Evolutionary conservation across 2,329 filamentous ascomycete genomes (phyloP).

Genomic region (Claviceps paspali): DNA sequence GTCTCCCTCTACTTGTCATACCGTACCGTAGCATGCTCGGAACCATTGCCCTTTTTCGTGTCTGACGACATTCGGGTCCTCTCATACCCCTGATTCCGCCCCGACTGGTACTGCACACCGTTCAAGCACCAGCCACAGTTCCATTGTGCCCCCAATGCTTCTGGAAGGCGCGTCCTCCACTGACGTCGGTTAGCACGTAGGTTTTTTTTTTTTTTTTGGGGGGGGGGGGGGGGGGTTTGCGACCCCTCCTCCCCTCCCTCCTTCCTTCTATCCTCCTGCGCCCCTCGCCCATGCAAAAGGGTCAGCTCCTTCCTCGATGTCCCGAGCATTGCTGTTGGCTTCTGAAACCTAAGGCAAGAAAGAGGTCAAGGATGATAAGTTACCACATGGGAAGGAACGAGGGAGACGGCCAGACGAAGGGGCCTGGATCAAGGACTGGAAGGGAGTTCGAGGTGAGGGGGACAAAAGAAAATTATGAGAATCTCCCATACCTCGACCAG

Average conservation of each 20-base stretch:
- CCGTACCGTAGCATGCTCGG: not conserved
- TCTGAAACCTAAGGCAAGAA: too few relatives aligned
- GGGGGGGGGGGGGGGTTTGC: too few relatives aligned
- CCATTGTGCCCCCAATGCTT: constrained; percentile 8
- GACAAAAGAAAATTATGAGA: too few relatives aligned
- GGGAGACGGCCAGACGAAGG: too few relatives aligned
- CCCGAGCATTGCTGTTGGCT: too few relatives aligned
- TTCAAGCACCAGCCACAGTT: constrained; percentile 7
- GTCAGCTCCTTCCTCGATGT: constrained; percentile 5
- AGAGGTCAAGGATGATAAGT: too few relatives aligned
- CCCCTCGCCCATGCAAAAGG: not conserved
- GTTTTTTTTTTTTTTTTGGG: too few relatives aligned
- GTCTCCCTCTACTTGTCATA: constrained; percentile 1
- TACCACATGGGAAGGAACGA: too few relatives aligned
- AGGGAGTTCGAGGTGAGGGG: too few relatives aligned
- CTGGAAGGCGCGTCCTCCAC: not conserved
- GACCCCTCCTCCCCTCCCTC: not conserved
- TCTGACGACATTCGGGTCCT: not conserved
- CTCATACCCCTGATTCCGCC: constrained; percentile 1
- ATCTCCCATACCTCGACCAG: constrained; percentile 17
- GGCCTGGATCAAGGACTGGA: too few relatives aligned
- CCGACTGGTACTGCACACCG: constrained; percentile 8
- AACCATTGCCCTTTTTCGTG: not conserved
- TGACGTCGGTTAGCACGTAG: not conserved
- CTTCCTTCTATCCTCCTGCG: too few relatives aligned